Evolutionary conservation across 2,329 filamentous ascomycete species (phyloP).

Genomic region (Podosphaera aphanis): DNA sequence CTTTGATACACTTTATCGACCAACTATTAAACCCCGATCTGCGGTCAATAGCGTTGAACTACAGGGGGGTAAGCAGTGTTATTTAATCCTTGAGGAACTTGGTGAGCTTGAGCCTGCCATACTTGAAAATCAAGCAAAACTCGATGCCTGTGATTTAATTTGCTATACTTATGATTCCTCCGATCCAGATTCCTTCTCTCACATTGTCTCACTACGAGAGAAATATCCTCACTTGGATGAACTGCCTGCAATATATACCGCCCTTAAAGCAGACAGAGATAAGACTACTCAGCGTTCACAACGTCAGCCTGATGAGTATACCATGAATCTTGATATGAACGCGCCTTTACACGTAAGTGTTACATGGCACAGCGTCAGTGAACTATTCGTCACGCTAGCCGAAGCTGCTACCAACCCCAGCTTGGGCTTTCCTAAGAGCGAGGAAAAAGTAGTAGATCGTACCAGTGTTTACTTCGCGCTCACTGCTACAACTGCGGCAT

Average conservation of each 20-base stretch:
- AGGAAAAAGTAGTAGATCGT: slow-evolving; percentile 65
- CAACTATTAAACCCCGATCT: slow-evolving; percentile 81
- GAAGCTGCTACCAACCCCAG: slow-evolving; percentile 81
- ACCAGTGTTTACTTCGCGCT: slow-evolving; percentile 70
- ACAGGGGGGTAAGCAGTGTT: slow-evolving; percentile 87
- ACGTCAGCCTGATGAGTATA: slow-evolving; percentile 79
- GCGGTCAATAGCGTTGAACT: slow-evolving; percentile 94
- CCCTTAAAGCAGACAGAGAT: slow-evolving; percentile 83
- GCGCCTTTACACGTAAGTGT: slow-evolving; percentile 85
- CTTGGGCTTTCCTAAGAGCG: slow-evolving; percentile 68
- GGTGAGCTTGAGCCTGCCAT: slow-evolving; percentile 90
- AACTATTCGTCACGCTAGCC: slow-evolving; percentile 77
- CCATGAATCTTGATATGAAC: slow-evolving; percentile 62
- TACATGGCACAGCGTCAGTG: slow-evolving; percentile 79
- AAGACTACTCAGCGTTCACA: slow-evolving; percentile 91
- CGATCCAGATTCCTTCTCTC: slow-evolving; percentile 83
- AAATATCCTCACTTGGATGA: slow-evolving; percentile 67
- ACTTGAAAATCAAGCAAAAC: slow-evolving; percentile 69
- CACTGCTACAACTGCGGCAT: slow-evolving; percentile 44
- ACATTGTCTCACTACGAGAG: slow-evolving; percentile 60
- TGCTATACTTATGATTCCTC: slow-evolving; percentile 95
- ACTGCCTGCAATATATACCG: slow-evolving; percentile 78
- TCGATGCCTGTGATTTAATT: slow-evolving; percentile 80
- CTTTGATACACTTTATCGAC: slow-evolving; percentile 63
- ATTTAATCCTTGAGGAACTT: slow-evolving; percentile 83